Conservation (phyloP, 192 early-diverging fungal genomes). For the Coemansia sp. region DNA sequence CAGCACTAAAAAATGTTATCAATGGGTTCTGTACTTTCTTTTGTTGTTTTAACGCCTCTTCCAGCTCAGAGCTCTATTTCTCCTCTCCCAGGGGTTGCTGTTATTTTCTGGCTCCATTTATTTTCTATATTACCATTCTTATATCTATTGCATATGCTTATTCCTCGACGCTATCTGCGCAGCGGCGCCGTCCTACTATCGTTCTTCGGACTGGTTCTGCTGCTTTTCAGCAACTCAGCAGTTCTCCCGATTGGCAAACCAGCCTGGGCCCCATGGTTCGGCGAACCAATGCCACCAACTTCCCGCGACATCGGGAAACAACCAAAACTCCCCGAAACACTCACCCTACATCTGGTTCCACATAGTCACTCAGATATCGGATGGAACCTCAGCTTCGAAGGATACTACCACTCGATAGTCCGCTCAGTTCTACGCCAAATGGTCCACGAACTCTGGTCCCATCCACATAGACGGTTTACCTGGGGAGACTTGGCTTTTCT, state of each 20-base stretch:
- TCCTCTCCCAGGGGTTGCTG: neutral
- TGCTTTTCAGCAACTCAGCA: constrained; percentile 22
- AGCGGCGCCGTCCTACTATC: constrained; percentile 5
- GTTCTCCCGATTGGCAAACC: constrained; percentile 36
- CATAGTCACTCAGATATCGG: constrained; percentile 53
- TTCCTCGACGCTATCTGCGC: constrained; percentile 22
- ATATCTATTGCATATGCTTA: constrained; percentile 3
- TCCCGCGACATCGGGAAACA: constrained; percentile 8
- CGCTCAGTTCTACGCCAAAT: constrained; percentile 32
- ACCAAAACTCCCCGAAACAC: constrained; percentile 13
- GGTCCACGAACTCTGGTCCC: constrained; percentile 21
- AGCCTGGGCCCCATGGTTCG: constrained; percentile 32
- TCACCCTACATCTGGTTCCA: constrained; percentile 45
- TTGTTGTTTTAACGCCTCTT: too few relatives aligned
- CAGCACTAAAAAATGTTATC: too few relatives aligned
- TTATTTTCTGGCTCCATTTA: neutral
- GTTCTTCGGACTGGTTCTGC: neutral
- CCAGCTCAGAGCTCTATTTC: too few relatives aligned
- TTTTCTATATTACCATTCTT: neutral
- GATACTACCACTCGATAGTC: constrained; percentile 38
- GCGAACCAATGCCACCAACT: constrained; percentile 32
- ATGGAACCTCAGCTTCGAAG: constrained; percentile 49
- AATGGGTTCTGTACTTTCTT: too few relatives aligned
- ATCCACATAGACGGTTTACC: constrained; percentile 30
- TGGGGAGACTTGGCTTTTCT: constrained; percentile 52